phyloP scores from a whole-genome alignment of 768 basidiomycete species.

The Amanita pseudoporphyria region DNA sequence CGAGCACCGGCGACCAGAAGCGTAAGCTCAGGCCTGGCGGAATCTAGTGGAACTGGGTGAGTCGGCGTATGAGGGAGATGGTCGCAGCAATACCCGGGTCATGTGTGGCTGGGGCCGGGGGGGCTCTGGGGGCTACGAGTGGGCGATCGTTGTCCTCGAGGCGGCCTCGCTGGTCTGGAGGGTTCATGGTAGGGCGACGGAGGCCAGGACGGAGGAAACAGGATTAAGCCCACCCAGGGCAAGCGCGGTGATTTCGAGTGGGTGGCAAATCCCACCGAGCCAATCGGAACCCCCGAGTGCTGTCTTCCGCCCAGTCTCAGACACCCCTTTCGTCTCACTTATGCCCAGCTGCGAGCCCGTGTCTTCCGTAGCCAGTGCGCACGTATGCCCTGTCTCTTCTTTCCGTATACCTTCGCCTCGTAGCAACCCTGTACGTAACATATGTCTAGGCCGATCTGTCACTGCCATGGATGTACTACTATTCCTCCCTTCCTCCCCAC shows the following conservation, averaged over 20 bases:
- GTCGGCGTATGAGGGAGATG: conserved; percentile 12
- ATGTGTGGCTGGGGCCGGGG: conserved; percentile 19
- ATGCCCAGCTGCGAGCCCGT: conserved; percentile 27
- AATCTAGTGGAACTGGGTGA: conserved; percentile 19
- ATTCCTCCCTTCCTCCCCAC: conserved; percentile 10
- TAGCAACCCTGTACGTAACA: no score
- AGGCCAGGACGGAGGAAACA: conserved; percentile 40
- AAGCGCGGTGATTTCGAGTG: conserved; percentile 36
- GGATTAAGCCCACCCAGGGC: conserved; percentile 54
- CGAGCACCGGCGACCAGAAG: conserved; percentile 77
- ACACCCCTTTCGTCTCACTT: neutral
- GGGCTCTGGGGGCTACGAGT: conserved; percentile 15
- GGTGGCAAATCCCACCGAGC: conserved; percentile 46
- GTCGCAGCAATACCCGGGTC: conserved; percentile 24
- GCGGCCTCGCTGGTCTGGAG: conserved; percentile 39
- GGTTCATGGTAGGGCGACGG: conserved; percentile 49
- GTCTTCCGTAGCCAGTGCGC: conserved; percentile 40
- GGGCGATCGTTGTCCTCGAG: conserved; percentile 31
- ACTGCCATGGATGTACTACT: no score
- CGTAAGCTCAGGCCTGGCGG: conserved; percentile 37
- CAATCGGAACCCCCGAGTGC: conserved; percentile 50
- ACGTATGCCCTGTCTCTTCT: conserved; percentile 30
- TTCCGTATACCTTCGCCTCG: conserved; percentile 24
- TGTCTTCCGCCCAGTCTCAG: conserved; percentile 8
- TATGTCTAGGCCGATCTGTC: conserved; percentile 27